These are phyloP conservation scores for Picochlorum sp. DNA, from an alignment of 139 green algal genomes.

Conservation along the genomic window DNA sequence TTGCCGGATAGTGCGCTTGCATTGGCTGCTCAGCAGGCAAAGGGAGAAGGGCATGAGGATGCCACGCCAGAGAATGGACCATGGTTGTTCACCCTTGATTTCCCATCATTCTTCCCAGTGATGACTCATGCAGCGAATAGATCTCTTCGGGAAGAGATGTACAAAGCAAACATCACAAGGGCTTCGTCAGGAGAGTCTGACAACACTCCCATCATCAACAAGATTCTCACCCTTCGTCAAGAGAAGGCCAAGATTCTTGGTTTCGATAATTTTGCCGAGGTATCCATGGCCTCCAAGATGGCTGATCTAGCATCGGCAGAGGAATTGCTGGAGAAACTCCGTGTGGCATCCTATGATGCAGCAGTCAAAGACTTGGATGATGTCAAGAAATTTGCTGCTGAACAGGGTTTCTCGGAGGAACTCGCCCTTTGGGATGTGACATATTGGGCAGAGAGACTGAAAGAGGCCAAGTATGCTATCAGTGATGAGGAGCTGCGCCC, in stretches of 20 bases:
- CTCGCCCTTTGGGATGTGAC: constrained; percentile 73
- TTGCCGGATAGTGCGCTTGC: constrained; percentile 66
- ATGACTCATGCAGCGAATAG: constrained; percentile 78
- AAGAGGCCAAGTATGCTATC: constrained; percentile 70
- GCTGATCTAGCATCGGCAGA: constrained; percentile 64
- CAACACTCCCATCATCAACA: constrained; percentile 86
- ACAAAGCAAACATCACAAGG: constrained; percentile 78
- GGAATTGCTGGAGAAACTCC: constrained; percentile 86
- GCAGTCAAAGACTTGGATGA: constrained; percentile 73
- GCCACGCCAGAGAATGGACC: constrained; percentile 75
- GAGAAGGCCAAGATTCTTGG: constrained; percentile 89
- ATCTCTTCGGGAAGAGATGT: constrained; percentile 86
- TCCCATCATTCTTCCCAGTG: constrained; percentile 81
- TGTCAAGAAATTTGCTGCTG: constrained; percentile 34
- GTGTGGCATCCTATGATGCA: constrained; percentile 47
- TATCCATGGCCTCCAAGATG: constrained; percentile 84
- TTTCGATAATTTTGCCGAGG: constrained; percentile 72
- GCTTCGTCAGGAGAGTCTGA: constrained; percentile 69
- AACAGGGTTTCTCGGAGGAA: constrained; percentile 42
- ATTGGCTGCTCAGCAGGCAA: constrained; percentile 50
- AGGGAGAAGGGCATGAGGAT: constrained; percentile 57
- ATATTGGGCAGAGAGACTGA: constrained; percentile 67
- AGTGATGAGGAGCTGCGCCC: constrained; percentile 89
- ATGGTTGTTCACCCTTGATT: constrained; percentile 93
- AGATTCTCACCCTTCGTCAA: constrained; percentile 63